Conservation (phyloP, 768 basidiomycete genomes). For the Lyophyllum atratum region DNA sequence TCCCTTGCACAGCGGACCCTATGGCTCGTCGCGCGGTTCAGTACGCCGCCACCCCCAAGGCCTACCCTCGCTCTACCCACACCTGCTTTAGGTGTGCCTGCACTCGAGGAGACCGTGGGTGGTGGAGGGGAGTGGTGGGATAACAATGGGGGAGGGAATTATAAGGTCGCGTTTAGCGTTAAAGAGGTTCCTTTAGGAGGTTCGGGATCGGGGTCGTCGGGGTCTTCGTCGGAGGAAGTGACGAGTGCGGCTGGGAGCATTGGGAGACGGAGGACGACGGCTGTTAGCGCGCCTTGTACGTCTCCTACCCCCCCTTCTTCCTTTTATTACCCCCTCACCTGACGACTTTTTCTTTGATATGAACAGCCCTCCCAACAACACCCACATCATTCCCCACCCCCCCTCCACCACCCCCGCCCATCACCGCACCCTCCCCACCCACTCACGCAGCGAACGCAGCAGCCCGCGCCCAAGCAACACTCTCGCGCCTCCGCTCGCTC, state of each 20-base stretch:
- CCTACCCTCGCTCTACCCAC: background rate
- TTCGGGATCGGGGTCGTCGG: background rate
- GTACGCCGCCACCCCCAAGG: background rate
- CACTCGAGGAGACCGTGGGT: slow-evolving; percentile 25
- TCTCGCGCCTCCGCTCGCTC: slow-evolving; percentile 36
- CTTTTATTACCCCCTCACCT: background rate
- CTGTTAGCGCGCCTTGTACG: slow-evolving; percentile 36
- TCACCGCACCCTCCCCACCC: slow-evolving; percentile 7
- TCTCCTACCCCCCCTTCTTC: too few species aligned
- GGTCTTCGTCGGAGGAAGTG: background rate
- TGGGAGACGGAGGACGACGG: slow-evolving; percentile 14
- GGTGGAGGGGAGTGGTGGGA: slow-evolving; percentile 89
- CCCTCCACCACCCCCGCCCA: slow-evolving; percentile 4
- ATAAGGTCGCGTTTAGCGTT: slow-evolving; percentile 65
- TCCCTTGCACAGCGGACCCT: slow-evolving; percentile 53
- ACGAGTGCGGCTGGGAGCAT: background rate
- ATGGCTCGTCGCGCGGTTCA: slow-evolving; percentile 62
- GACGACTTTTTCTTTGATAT: background rate
- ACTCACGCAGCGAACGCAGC: slow-evolving; percentile 11
- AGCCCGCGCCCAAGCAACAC: slow-evolving; percentile 34
- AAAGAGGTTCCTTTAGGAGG: slow-evolving; percentile 10
- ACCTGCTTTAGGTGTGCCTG: slow-evolving; percentile 4
- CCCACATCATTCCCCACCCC: slow-evolving; percentile 5
- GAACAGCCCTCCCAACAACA: background rate
- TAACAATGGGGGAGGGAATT: slow-evolving; percentile 81